Conservation (phyloP, 2,329 filamentous ascomycete species). For the Arthrobotrys megalospora region DNA sequence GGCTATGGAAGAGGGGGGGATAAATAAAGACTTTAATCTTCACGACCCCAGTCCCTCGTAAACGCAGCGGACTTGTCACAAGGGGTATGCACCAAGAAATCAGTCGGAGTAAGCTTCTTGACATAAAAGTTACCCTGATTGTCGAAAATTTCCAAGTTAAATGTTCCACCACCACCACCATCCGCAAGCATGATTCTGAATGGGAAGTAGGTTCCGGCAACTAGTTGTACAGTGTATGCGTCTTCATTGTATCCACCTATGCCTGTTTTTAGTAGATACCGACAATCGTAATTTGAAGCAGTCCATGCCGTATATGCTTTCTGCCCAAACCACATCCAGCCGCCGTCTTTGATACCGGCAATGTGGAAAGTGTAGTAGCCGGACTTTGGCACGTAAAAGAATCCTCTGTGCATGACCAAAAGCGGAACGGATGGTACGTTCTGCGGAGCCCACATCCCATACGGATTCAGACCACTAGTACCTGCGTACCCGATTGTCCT, state of each 20-base stretch:
- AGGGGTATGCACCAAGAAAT: slow-evolving; percentile 10
- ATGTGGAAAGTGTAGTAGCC: slow-evolving; percentile 24
- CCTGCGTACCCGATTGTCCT: slow-evolving; percentile 4
- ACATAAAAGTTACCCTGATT: slow-evolving; percentile 9
- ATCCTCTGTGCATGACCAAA: slow-evolving; percentile 22
- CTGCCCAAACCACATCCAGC: slow-evolving; percentile 19
- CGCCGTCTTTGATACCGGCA: slow-evolving; percentile 4
- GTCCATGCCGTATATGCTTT: slow-evolving; percentile 17
- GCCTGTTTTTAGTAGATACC: slow-evolving; percentile 16
- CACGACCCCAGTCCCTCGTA: slow-evolving; percentile 16
- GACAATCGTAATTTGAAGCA: slow-evolving; percentile 21
- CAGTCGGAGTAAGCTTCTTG: slow-evolving; percentile 1
- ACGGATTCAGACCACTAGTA: slow-evolving; percentile 8
- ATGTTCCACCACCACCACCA: slow-evolving; percentile 22
- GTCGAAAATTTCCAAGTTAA: slow-evolving; percentile 16
- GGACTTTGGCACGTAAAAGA: slow-evolving; percentile 14
- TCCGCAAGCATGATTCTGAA: slow-evolving; percentile 35
- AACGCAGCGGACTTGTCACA: slow-evolving; percentile 19
- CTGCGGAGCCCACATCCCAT: slow-evolving; percentile 2
- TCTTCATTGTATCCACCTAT: not conserved
- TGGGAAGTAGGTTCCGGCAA: slow-evolving; percentile 32
- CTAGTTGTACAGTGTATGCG: not conserved
- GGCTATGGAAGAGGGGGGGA: slow-evolving; percentile 1
- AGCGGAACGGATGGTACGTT: not conserved
- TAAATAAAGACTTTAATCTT: slow-evolving; percentile 10